Evolutionary conservation across 768 basidiomycete genomes (phyloP), one percentile per base, ranked within the genome.

Genomic region (Imleria badia): DNA sequence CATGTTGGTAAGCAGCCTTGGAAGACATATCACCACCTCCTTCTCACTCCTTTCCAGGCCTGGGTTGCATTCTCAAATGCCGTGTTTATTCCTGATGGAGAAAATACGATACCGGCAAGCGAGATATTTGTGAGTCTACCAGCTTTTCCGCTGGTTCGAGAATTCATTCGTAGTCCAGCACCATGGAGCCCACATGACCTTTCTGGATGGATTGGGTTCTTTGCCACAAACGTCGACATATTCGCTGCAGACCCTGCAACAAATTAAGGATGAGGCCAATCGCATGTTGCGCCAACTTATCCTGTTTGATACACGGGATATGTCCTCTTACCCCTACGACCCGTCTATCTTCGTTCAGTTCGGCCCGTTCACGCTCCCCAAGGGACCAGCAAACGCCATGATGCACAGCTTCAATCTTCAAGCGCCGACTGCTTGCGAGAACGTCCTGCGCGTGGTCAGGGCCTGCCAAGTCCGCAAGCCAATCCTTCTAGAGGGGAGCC

Each of bases 401-500:
- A 64, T 68, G 1, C 73, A 79, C 40, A 56, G 67, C 4, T 98
- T 97, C 79, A 90, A 87, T 64, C 80, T 98, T 40, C 77, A 85
- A 48, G 94, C 94, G 0, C 94, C 96, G 0, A 98, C 97, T 2
- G 91, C 95, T 14, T 80, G 78, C 39, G 81, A 86, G 55, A 99
- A 99, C 69, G 87, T 89, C 19, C 82, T 90, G 79, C 87, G 96
- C 20, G 83, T 98, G 13, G 75, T 92, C 31, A 82, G 97, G 51
- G 97, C 94, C 4, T 91, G 88, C 56, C 97, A 98, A 69, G 76
- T 98, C 5, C 64, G 74, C 3, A 98, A 98, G 69, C 94, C 97
- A 0, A 91, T 99, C 54, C 79, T 99, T 13, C 79, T 99, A 10
- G 97, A 99, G 67, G 97, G 97, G 1, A 98, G 94, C 71, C 97